Evolutionary conservation across 163 green algal genomes (phyloP).

Genomic region (Scenedesmus sp.): DNA sequence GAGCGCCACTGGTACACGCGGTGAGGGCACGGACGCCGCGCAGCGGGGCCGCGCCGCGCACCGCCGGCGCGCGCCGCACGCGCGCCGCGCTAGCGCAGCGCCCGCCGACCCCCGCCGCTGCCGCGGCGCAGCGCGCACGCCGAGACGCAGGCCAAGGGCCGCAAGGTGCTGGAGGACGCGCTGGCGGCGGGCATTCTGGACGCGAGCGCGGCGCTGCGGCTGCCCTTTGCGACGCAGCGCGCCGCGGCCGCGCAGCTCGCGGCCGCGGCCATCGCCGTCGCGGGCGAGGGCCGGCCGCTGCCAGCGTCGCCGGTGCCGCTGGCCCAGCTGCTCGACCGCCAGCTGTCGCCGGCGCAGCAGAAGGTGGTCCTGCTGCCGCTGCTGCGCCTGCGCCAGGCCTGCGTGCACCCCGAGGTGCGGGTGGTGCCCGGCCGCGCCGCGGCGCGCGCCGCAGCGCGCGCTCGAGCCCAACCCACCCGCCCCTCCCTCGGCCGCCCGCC

Average conservation of each 20-base stretch:
- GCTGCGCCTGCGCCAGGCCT: slow-evolving; percentile 90
- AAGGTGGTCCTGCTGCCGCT: slow-evolving; percentile 75
- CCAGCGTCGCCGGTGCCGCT: background rate
- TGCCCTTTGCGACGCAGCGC: background rate
- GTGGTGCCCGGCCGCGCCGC: background rate
- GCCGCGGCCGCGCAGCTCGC: background rate
- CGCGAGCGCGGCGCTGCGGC: background rate
- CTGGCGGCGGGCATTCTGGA: slow-evolving; percentile 27
- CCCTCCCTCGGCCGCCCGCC: too few species aligned
- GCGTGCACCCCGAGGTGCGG: slow-evolving; percentile 90
- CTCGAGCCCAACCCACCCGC: too few species aligned
- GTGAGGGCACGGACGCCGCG: too few species aligned
- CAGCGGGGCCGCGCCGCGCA: too few species aligned
- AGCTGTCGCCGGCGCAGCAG: slow-evolving; percentile 65
- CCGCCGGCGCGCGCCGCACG: background rate
- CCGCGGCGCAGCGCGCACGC: slow-evolving; percentile 10
- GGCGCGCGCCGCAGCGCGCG: too few species aligned
- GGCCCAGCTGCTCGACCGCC: slow-evolving; percentile 40
- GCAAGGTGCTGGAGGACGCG: slow-evolving; percentile 40
- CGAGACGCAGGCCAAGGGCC: slow-evolving; percentile 55
- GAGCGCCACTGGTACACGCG: slow-evolving; percentile 87
- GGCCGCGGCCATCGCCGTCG: background rate
- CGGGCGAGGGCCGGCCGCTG: too few species aligned
- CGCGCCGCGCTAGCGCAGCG: background rate
- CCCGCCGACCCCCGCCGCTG: background rate